Evolutionary conservation across 148 eudicot species (phyloP).

Genomic region (Polygonum aviculare): DNA sequence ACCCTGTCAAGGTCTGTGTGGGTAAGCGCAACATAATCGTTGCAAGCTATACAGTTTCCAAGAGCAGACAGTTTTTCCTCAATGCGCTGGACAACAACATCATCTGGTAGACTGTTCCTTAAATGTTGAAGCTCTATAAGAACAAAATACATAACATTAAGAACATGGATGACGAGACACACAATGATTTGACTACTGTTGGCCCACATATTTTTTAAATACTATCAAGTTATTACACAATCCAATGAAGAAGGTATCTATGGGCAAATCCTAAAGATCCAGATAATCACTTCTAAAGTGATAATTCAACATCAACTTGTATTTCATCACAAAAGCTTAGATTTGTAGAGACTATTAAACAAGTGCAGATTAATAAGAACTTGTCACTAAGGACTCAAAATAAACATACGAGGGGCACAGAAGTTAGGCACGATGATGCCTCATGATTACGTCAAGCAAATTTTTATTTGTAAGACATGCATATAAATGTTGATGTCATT

Average conservation of each 20-base stretch:
- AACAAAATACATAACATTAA: not conserved
- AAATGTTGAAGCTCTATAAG: slow-evolving; percentile 77
- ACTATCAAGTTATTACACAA: not conserved
- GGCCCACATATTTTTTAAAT: not conserved
- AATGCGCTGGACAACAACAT: slow-evolving; percentile 78
- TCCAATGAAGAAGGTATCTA: not conserved
- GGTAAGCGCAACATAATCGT: slow-evolving; percentile 93
- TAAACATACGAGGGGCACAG: no score
- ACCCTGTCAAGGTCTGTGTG: slow-evolving; percentile 94
- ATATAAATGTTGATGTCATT: no score
- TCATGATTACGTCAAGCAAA: no score
- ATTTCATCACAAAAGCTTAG: not conserved
- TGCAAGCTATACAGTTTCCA: slow-evolving; percentile 92
- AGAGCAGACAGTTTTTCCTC: slow-evolving; percentile 81
- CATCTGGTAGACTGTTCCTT: slow-evolving; percentile 83
- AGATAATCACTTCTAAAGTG: not conserved
- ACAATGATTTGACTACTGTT: not conserved
- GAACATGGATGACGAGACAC: not conserved
- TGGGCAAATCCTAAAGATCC: not conserved
- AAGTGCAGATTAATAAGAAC: no score
- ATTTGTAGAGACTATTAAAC: no score
- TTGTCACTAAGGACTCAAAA: no score
- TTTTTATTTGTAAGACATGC: no score
- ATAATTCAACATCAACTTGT: not conserved
- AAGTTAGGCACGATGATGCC: no score